Base-by-base conservation (phyloP, 495 filamentous ascomycete species). In the Annulohypoxylon moriforme region DNA sequence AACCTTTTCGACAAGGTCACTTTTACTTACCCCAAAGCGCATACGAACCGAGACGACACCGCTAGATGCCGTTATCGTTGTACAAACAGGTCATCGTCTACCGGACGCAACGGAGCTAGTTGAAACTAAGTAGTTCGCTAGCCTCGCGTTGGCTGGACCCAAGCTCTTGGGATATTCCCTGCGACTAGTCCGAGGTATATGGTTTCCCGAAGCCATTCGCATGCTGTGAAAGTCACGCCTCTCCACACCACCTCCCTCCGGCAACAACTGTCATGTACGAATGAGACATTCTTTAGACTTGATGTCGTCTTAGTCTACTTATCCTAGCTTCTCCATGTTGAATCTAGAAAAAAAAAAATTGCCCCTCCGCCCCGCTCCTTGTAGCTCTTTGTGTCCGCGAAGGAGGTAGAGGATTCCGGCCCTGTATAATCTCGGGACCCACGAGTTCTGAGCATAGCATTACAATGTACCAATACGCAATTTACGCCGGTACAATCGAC, bases 91-190 rank as follows among this genome's bases (percentile, higher is more conserved):
- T 29, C 60, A 56, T 34, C 24, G 31, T 73, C 47, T 67, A 42
- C 62, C 71, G 57, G 66, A 69, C 38, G 34, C 58, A 49, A 67
- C 33, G 62, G 42, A 66, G 60, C 61, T 69, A 69, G 57, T 56
- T 27, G 1, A 34, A 34, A 36, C 56, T 58, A 65, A 52, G 36
- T 53, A 64, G 53, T 47, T 38, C 38, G 31, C 61, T 68, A 71
- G 75, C 62, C 69, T 73, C 57, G 59, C 65, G 64, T 76, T 56
- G 33, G 57, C 56, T 70, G 49, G 68, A 72, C 61, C 75, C 75
- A 74, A 77, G 44, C 44, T 76, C 64, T 71, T 71, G 73, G 75
- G 70, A 70, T 72, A 34, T 46, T 64, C 64, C 57, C 69, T 76
- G 68, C 61, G 40, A 76, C 68, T 68, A 40, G 73, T 40, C 71